A percentile compares a stretch with the other conserved stretches of the same genome.
Conservation (phyloP, 1,139 yeast species). For the Geotrichum fermentans region DNA sequence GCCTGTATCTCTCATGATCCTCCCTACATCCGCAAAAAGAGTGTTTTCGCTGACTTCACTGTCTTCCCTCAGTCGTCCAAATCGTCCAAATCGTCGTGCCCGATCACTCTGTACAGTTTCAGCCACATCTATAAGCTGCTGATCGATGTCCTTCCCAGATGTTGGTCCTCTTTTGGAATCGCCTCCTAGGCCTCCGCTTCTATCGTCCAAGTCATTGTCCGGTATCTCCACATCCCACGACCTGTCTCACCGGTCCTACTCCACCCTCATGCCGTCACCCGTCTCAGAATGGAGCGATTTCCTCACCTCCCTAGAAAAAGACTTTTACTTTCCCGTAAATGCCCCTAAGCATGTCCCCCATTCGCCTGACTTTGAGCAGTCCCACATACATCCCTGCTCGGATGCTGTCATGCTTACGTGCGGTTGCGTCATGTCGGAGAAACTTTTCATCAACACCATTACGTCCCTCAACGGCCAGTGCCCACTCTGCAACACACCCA, state of each 20-base stretch:
- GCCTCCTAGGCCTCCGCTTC: background rate
- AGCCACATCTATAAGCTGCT: too few relatives aligned
- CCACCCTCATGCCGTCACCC: constrained; percentile 15
- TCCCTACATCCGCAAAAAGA: too few relatives aligned
- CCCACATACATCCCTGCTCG: constrained; percentile 1
- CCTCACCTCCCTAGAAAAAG: constrained; percentile 29
- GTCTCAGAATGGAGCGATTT: constrained; percentile 32
- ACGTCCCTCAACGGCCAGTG: constrained; percentile 1
- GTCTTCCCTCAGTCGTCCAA: too few relatives aligned
- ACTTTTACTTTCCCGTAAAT: constrained; percentile 42
- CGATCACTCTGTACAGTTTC: too few relatives aligned
- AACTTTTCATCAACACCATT: constrained; percentile 13
- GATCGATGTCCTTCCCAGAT: background rate
- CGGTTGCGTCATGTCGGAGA: constrained; percentile 66
- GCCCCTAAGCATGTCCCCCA: constrained; percentile 35
- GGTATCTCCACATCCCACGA: background rate
- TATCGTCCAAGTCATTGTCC: background rate
- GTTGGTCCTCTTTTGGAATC: background rate
- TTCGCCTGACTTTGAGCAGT: background rate
- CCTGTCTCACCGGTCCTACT: background rate
- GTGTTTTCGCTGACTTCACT: too few relatives aligned
- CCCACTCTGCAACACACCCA: constrained; percentile 13
- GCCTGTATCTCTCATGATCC: too few relatives aligned
- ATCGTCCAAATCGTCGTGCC: too few relatives aligned
- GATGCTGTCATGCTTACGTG: constrained; percentile 44